Evolutionary conservation across 371 early-diverging fungal genomes (phyloP), one percentile per base, ranked within the genome.

Genomic region (Blastocladiella emersonii): DNA sequence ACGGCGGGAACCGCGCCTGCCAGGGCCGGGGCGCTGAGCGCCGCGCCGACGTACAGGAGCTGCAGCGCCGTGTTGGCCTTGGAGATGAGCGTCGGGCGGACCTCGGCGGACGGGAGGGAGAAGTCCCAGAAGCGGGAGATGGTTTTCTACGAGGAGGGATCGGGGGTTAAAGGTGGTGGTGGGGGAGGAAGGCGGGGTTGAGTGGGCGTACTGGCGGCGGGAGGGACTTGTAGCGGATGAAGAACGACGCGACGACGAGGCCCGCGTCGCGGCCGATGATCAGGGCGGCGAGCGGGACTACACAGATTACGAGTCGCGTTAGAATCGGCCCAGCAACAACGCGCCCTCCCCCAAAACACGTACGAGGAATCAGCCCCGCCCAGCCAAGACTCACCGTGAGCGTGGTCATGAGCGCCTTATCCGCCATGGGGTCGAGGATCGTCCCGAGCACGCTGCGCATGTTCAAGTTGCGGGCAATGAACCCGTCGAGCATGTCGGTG

Each of bases 371-470:
- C 57, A 91, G 72, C 19, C 82, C 81, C 36, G 84, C 79, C 68
- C 79, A 79, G 6, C 85, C 80, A 61, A 95, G 70, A 34, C 93
- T 85, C 4, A 93, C 77, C 15, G 91, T 89, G 72, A 95, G 70
- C 17, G 87, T 83, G 0, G 93, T 92, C 94, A 96, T 93, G 32
- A 98, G 71, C 3, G 86, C 81, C 72, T 98, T 98, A 74, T 98
- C 98, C 6, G 96, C 96, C n/a, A 88, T 83, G 5, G 98, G 98
- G 67, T 98, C 98, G 53, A 96, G 80, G 30, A 93, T 88, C 0
- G 91, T 88, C 7, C 98, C 98, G 25, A 94, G 74, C 39, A 87
- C 75, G 17, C 91, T 89, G 68, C 83, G 83, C 85, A 89, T 83
- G 56, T 92, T 86, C 70, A 82, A 95, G 55, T 79, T 75, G 41